Base-by-base conservation (phyloP, 768 basidiomycete genomes). In the Termitomyces sp. region DNA sequence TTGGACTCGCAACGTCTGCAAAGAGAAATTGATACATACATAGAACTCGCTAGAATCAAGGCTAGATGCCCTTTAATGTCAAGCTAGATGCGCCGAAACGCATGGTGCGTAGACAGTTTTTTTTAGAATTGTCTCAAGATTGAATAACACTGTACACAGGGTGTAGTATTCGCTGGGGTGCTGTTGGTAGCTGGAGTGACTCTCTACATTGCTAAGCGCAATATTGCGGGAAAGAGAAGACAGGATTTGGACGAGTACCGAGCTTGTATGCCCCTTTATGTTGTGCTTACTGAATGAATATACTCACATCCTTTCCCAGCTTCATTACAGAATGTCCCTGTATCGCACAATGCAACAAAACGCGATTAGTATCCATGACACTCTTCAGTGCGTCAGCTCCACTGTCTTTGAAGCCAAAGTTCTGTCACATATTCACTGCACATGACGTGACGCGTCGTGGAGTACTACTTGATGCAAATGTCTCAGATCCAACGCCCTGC, bases 171-270 rank as follows among this genome's bases (percentile, higher is more conserved):
- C 43, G 61, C 69, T 48, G 74, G 73, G 5, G 68, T 68, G 5
- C 67, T 77, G 15, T 48, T 70, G 4, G 63, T 73, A 15, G 72
- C 72, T 38, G 76, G 74, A 12, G 59, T 69, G 5, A 64, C 72
- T 0, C 72, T 77, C 37, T 77, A 76, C 58, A 48, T 69, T 10
- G 74, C 73, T 10, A 79, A 76, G 65, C 67, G 69, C 55, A 65
- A 62, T 29, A 73, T 77, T 40, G 63, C 66, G 6, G 64, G 62
- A 49, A 75, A 73, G 57, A 70, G 77, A 37, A 77, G 68, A 59
- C 65, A 66, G 7, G 74, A 74, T 47, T 60, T 77, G 52, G 73
- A 75, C 32, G 71, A 73, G 32, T 71, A 74, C 45, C 64, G 69
- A 60, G 61, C 65, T 47, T 63, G 75, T 76, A 60, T 60, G 72